These are phyloP conservation scores for Warburgia ugandensis DNA, from an alignment of 164 flowering plant species.

Conservation along the genomic window DNA sequence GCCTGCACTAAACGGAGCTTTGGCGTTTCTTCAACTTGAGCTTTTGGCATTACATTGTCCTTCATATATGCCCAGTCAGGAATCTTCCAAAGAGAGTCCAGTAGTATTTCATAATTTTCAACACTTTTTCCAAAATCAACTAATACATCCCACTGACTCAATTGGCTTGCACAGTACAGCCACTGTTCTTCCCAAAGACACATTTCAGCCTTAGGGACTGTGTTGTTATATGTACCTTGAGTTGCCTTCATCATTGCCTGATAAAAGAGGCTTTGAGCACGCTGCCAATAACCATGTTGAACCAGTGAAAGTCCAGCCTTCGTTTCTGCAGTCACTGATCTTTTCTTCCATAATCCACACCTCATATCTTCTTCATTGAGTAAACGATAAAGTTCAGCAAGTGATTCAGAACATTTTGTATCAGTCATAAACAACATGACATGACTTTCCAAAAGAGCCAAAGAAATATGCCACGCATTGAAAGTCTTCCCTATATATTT, in stretches of 20 bases:
- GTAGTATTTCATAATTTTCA: slow-evolving; percentile 78
- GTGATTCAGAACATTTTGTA: slow-evolving; percentile 83
- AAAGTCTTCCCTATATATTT: slow-evolving; percentile 95
- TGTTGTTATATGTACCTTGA: slow-evolving; percentile 96
- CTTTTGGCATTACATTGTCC: slow-evolving; percentile 78
- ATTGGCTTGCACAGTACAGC: slow-evolving; percentile 85
- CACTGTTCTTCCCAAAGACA: slow-evolving; percentile 99
- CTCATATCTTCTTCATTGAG: slow-evolving; percentile 99
- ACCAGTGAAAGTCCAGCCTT: slow-evolving; percentile 90
- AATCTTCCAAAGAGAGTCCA: slow-evolving; percentile 82
- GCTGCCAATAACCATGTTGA: slow-evolving; percentile 99
- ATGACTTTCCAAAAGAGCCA: slow-evolving; percentile 91
- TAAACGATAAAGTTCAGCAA: slow-evolving; percentile 94
- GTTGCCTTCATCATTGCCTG: slow-evolving; percentile 98
- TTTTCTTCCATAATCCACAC: slow-evolving; percentile 94
- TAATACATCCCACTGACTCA: slow-evolving; percentile 91
- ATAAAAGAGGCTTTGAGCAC: slow-evolving; percentile 89
- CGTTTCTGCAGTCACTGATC: slow-evolving; percentile 87
- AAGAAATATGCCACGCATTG: slow-evolving; percentile 97
- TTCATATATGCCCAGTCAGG: slow-evolving; percentile 89
- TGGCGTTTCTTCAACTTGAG: slow-evolving; percentile 88
- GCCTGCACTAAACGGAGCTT: slow-evolving; percentile 75
- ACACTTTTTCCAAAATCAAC: slow-evolving; percentile 75
- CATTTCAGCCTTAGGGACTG: slow-evolving; percentile 99
- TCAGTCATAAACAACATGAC: slow-evolving; percentile 91